Evolutionary conservation across 2,329 filamentous ascomycete genomes (phyloP), one percentile per base, ranked within the genome.

Genomic region (Phialemoniopsis sp.): DNA sequence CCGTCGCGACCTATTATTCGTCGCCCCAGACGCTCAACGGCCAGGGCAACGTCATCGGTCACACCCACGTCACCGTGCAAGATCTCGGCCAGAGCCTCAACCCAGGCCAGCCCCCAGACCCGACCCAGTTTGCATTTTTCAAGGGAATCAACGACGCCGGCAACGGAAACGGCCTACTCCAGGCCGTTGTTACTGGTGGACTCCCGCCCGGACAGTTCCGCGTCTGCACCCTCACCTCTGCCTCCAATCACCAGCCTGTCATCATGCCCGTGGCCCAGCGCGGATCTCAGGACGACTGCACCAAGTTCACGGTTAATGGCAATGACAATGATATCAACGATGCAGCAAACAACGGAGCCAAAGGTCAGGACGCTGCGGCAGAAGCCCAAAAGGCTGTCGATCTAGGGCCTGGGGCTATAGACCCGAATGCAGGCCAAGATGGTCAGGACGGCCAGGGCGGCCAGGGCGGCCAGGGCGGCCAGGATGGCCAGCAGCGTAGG

Each of bases 1-100:
- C 78, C n/a, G 64, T 68, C 37, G 63, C 55, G 38, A 80, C 76
- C 13, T 81, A 81, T 64, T 81, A 81, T 56, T 57, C 73, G 2
- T 76, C 76, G 10, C 78, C 78, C 9, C 76, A 80, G 57, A 55
- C 70, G 32, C 57, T 80, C 5, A 63, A 73, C 44, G 55, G 56
- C 32, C 41, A 55, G 17, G 76, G 76, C 32, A 56, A 66, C 29
- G 64, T 80, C 47, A 70, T 80, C 34, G 78, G 78, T 10, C 78
- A 81, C 61, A 75, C 73, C 4, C 78, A 81, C 57, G 62, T 81
- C 41, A 76, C 72, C 18, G 62, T 80, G 17, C 78, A 81, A 56
- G 67, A 76, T 44, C 61, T 76, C 29, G 77, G 76, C 28, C 56
- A 59, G 49, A 60, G 55, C 32, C 51, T 73, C 44, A 76, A 70